Evolutionary conservation across 371 early-diverging fungal genomes (phyloP).

Genomic region (Coemansia linderi): DNA sequence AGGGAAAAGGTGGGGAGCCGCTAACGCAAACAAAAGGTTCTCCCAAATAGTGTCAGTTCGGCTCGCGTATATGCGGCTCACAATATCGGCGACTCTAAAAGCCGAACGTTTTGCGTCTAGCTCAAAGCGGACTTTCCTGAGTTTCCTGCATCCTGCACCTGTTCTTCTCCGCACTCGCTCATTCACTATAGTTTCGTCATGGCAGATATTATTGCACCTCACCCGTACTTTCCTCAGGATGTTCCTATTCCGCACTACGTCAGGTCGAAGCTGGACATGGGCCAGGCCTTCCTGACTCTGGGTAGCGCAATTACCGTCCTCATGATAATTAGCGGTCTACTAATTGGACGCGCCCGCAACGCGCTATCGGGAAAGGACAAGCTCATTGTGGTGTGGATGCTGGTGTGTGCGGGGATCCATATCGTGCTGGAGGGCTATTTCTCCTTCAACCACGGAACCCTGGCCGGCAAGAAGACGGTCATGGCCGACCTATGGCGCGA

Average conservation of each 20-base stretch:
- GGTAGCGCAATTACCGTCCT: slow-evolving; percentile 50
- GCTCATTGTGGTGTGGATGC: slow-evolving; percentile 77
- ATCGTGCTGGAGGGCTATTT: slow-evolving; percentile 87
- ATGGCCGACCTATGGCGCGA: slow-evolving; percentile 92
- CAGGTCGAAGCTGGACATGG: slow-evolving; percentile 54
- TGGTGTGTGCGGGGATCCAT: slow-evolving; percentile 76
- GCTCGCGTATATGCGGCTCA: not conserved
- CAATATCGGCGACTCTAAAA: not conserved
- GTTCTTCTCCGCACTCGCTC: not conserved
- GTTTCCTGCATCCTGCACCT: too few relatives aligned
- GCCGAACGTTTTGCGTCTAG: not conserved
- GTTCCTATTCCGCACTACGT: slow-evolving; percentile 60
- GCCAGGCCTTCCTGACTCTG: slow-evolving; percentile 54
- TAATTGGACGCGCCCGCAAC: slow-evolving; percentile 26
- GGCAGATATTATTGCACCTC: slow-evolving; percentile 20
- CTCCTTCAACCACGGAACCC: slow-evolving; percentile 61
- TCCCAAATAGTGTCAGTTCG: not conserved
- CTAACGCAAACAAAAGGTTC: not conserved
- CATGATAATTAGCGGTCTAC: slow-evolving; percentile 34
- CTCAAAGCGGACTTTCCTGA: not conserved
- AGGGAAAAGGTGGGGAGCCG: not conserved
- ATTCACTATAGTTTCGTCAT: not conserved
- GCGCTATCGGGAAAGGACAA: slow-evolving; percentile 43
- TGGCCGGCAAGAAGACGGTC: slow-evolving; percentile 66
- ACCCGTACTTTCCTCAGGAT: slow-evolving; percentile 64